Conservation (phyloP, 345 rosid species). For the Iberis pinnata region DNA sequence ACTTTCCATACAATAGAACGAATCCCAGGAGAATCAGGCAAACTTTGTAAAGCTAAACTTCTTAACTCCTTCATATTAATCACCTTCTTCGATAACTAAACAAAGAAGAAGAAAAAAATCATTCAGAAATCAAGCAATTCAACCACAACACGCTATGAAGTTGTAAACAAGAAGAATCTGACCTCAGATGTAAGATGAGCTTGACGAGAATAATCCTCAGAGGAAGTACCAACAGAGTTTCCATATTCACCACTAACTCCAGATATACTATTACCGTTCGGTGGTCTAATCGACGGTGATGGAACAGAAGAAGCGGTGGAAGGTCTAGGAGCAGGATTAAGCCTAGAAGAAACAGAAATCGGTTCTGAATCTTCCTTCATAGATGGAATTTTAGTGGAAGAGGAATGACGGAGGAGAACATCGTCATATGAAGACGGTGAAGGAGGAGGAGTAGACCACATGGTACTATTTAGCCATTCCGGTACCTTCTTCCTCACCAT, state of each 20-base stretch:
- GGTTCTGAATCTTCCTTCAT: conserved; percentile 37
- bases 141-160: too few species aligned
- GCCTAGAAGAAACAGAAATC: conserved; percentile 38
- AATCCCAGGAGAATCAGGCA: conserved; percentile 78
- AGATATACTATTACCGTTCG: conserved; percentile 22
- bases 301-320: conserved; percentile 32
- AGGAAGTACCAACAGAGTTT: conserved; percentile 34
- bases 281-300: conserved; percentile 35
- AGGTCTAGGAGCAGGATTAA: conserved; percentile 30
- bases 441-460: conserved; percentile 60
- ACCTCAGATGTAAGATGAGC: conserved; percentile 84
- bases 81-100: conserved; percentile 75
- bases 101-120: neutral
- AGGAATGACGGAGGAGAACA: conserved; percentile 28
- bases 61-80: conserved; percentile 72
- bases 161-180: too few species aligned
- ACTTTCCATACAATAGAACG: conserved; percentile 97
- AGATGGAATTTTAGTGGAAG: conserved; percentile 20
- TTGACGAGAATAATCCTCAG: conserved; percentile 72
- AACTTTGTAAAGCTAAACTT: conserved; percentile 75
- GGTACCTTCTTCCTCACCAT: conserved; percentile 92
- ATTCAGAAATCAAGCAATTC: too few species aligned
- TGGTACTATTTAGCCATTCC: conserved; percentile 94
- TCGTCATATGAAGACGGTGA: conserved; percentile 38
- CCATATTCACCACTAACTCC: conserved; percentile 37